Base-by-base conservation (phyloP, 129 eudicot genomes). In the Mikania micrantha region DNA sequence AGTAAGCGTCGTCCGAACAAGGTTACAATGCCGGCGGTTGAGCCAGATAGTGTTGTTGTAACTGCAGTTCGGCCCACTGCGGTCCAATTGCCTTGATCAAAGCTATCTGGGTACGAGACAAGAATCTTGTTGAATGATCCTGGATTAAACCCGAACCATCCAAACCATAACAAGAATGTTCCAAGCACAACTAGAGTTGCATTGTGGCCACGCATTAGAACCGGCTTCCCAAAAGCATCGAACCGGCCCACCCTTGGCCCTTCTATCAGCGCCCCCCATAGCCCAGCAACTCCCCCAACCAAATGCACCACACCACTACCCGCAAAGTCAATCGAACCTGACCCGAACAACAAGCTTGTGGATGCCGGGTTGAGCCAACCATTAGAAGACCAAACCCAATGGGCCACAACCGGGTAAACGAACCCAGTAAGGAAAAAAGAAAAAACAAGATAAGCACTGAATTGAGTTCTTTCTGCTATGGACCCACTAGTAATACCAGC, bases 301-400 rank as follows among this genome's bases (percentile, higher is more conserved):
- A 85, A 69, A 67, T 85, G 91, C 34, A 85, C 91, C 47, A 85
- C 91, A 3, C 91, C 87, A 36, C 91, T 85, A n/a, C 91, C 87
- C 3, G 85, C 87, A 67, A 85, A 85, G 47, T 85, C 91, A 36
- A 85, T 82, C 2, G 87, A 79, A 32, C 85, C 91, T 5, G 91
- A 85, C 10, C 91, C 83, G 5, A 82, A 82, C 48, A 82, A 50
- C 66, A 73, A 57, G 22, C 31, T 69, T 42, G 73, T 59, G 1
- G 87, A 69, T 24, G 60, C 75, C 13, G 87, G 85, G 78, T 76
- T 74, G 8, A 85, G 83, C 87, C 87, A 79, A 17, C 91, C 91
- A 1, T 59, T 63, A 4, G 87, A 70, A 10, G 85, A 79, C 91
- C 91, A 85, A 49, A 85, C 79, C 87, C 91, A 85, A 60, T 85